phyloP scores from a whole-genome alignment of 805 yeast species.

The Zygosaccharomyces siamensis region DNA sequence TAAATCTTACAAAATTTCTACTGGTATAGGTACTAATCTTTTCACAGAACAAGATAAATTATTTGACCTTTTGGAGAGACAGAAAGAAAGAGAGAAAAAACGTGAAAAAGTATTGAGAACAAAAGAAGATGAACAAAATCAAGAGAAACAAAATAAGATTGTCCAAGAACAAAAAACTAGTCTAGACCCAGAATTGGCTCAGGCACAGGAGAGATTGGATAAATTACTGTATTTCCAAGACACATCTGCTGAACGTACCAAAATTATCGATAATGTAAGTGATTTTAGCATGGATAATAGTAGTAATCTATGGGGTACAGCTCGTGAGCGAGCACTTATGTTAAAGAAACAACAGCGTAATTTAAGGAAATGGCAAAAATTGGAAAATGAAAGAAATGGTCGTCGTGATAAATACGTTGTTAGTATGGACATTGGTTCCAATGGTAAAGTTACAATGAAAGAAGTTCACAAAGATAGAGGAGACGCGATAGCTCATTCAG shows the following conservation, averaged over 20 bases:
- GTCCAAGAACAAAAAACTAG: slow-evolving; percentile 43
- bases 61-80: slow-evolving; percentile 55
- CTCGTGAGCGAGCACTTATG: slow-evolving; percentile 82
- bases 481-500: slow-evolving; percentile 25
- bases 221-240: slow-evolving; percentile 75
- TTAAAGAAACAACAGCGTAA: slow-evolving; percentile 80
- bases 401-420: slow-evolving; percentile 64
- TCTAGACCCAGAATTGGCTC: slow-evolving; percentile 51
- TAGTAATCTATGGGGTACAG: slow-evolving; percentile 71
- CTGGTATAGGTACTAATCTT: slow-evolving; percentile 59
- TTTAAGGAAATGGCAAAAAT: slow-evolving; percentile 56
- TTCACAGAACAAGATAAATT: slow-evolving; percentile 65
- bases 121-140: slow-evolving; percentile 31
- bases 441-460: slow-evolving; percentile 71
- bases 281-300: slow-evolving; percentile 57
- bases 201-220: slow-evolving; percentile 72
- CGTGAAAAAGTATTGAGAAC: slow-evolving; percentile 31
- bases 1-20: slow-evolving; percentile 46
- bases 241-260: slow-evolving; percentile 83
- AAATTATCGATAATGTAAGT: slow-evolving; percentile 86
- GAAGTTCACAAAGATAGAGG: slow-evolving; percentile 38
- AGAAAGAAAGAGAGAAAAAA: slow-evolving; percentile 35
- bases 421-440: slow-evolving; percentile 65
- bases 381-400: slow-evolving; percentile 58
- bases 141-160: slow-evolving; percentile 35